Conservation (phyloP, 768 basidiomycete genomes). For the Boletus tylopilopsis region DNA sequence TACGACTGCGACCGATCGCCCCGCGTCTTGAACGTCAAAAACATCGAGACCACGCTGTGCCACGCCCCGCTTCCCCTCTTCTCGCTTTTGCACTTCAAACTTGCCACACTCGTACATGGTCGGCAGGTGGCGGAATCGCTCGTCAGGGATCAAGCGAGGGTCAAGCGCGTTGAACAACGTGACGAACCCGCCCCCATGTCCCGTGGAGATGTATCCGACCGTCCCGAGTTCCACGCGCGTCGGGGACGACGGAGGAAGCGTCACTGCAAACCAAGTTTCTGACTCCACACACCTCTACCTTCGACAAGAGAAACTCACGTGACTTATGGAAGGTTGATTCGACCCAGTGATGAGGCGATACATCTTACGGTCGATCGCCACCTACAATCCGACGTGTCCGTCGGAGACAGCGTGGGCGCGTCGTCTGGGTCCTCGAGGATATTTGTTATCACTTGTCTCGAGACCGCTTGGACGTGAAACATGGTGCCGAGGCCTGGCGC, state of each 20-base stretch:
- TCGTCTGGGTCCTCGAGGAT: neutral
- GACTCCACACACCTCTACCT: neutral
- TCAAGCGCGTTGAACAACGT: conserved; percentile 68
- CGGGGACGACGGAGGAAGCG: conserved; percentile 70
- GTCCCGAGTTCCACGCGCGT: conserved; percentile 59
- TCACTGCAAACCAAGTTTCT: conserved; percentile 38
- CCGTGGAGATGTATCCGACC: conserved; percentile 68
- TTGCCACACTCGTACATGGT: conserved; percentile 64
- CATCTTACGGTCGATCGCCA: conserved; percentile 58
- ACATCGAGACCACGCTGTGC: conserved; percentile 53
- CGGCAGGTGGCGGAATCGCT: conserved; percentile 45
- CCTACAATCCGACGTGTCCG: conserved; percentile 38
- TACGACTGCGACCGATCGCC: conserved; percentile 38
- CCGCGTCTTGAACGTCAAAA: conserved; percentile 42
- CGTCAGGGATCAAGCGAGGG: conserved; percentile 44
- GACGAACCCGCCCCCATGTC: conserved; percentile 68
- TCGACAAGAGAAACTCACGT: conserved; percentile 39
- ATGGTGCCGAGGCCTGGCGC: neutral
- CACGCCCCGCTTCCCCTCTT: conserved; percentile 52
- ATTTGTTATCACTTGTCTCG: neutral
- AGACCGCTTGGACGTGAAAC: conserved; percentile 8
- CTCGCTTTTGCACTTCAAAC: conserved; percentile 41
- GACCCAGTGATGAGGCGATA: conserved; percentile 55
- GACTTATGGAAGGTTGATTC: conserved; percentile 68
- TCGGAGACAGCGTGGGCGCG: conserved; percentile 30